These are phyloP conservation scores for Nothophaeocryptopus gaeumannii DNA, from an alignment of 2,329 filamentous ascomycete genomes.

Conservation along the genomic window DNA sequence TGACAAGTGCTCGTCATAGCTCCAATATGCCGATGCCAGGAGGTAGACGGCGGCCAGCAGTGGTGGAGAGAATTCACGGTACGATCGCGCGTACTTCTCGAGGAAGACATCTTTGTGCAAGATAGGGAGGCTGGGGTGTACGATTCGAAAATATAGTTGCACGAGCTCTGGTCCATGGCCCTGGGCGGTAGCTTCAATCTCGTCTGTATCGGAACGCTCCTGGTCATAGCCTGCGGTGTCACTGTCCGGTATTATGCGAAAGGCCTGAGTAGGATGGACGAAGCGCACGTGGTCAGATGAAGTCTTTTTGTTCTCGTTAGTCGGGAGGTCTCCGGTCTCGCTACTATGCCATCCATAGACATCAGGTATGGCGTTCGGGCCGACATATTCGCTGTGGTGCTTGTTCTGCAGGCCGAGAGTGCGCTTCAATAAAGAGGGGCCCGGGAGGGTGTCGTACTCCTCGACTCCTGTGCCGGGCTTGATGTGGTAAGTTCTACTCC, in stretches of 20 bases:
- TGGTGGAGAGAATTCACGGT: constrained; percentile 58
- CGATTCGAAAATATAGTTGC: constrained; percentile 68
- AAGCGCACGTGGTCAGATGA: constrained; percentile 52
- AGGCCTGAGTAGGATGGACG: constrained; percentile 72
- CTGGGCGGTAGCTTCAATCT: constrained; percentile 67
- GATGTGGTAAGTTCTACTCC: constrained; percentile 14
- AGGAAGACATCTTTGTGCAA: constrained; percentile 61
- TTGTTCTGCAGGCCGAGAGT: constrained; percentile 46
- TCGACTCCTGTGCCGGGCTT: constrained; percentile 50
- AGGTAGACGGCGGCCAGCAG: constrained; percentile 61
- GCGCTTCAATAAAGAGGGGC: constrained; percentile 63
- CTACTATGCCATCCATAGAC: constrained; percentile 14
- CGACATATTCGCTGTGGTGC: constrained; percentile 30
- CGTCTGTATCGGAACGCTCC: constrained; percentile 55
- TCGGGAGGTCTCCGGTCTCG: not conserved
- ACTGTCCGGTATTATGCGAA: constrained; percentile 64
- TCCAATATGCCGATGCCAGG: constrained; percentile 61
- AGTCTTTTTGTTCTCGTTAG: not conserved
- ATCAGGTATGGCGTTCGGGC: constrained; percentile 26
- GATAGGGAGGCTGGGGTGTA: constrained; percentile 59
- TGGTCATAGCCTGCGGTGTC: constrained; percentile 25
- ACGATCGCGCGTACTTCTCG: constrained; percentile 58
- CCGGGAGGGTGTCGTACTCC: constrained; percentile 69
- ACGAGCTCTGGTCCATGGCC: constrained; percentile 70
- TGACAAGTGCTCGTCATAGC: constrained; percentile 55